These are phyloP conservation scores for Quaeritorhiza haematococci DNA, from an alignment of 371 early-diverging fungal genomes.

Conservation along the genomic window DNA sequence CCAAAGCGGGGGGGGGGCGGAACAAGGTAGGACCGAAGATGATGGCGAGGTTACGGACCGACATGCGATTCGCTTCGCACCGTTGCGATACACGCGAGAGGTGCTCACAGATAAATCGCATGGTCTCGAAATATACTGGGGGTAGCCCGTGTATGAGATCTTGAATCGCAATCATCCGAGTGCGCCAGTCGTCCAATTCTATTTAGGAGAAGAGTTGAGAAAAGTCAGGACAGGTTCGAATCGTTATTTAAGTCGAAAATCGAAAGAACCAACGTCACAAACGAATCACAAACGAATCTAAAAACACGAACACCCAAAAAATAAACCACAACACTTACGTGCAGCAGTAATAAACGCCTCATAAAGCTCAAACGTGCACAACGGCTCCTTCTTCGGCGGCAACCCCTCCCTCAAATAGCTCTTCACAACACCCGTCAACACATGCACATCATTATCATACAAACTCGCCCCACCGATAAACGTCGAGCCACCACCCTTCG, in stretches of 20 bases:
- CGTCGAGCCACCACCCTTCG: neutral
- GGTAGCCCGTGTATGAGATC: slow-evolving; percentile 42
- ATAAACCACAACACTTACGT: slow-evolving; percentile 17
- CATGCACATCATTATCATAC: slow-evolving; percentile 48
- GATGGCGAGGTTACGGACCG: slow-evolving; percentile 36
- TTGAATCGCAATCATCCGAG: slow-evolving; percentile 38
- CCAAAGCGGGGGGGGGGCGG: slow-evolving; percentile 23
- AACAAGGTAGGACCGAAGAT: slow-evolving; percentile 41
- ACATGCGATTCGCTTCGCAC: slow-evolving; percentile 35
- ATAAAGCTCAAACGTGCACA: slow-evolving; percentile 33
- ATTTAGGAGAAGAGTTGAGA: neutral
- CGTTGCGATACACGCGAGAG: slow-evolving; percentile 25
- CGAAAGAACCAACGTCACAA: too few species aligned
- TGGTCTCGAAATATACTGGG: slow-evolving; percentile 25
- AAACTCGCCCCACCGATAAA: slow-evolving; percentile 5
- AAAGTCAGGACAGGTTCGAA: neutral
- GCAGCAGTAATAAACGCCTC: slow-evolving; percentile 35
- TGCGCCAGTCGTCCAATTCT: slow-evolving; percentile 34
- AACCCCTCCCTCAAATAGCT: slow-evolving; percentile 33
- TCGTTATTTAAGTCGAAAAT: neutral
- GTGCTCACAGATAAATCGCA: slow-evolving; percentile 37
- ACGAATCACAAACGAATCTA: neutral
- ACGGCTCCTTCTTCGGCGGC: slow-evolving; percentile 26
- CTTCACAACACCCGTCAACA: slow-evolving; percentile 40
- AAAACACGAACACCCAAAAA: neutral